Evolutionary conservation across 1,139 yeast genomes (phyloP), one percentile per base, ranked within the genome.

Genomic region (Diutina sp.): DNA sequence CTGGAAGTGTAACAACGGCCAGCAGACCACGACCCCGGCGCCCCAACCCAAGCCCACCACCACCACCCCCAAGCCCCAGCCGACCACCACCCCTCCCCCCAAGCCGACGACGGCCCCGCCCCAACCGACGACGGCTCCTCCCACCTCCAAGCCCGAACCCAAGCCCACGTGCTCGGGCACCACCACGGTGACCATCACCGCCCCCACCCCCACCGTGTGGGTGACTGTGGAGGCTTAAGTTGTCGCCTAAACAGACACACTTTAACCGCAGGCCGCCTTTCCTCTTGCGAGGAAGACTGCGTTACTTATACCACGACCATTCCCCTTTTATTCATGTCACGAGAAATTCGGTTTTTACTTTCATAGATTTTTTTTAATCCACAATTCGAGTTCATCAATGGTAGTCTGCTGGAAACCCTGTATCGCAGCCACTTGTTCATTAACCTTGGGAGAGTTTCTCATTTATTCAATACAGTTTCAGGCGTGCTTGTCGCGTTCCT

Each of bases 141-240:
- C 25, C 25, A 21, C 25, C 25, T 21, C 25, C 14, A 35, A 35
- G n/a, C n/a, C n/a, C 5, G 30, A 12, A 11, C 48, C 28, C n/a
- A 7, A 28, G 38, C 44, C 53, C 14, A 50, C 53, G 7, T 50
- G 53, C 38, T 50, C 53, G 28, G 53, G 53, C 16, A 50, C 53
- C 6, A 6, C 14, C 11, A 50, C 44, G 29, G 44, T 32, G 4
- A 50, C 53, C 9, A 2, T 9, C 6, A 30, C 41, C 9, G 53
- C 53, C 28, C 53, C 53, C 14, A 50, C 53, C 12, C 53, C 53
- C 41, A 50, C 53, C 44, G 53, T 50, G 14, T 32, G 44, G 44
- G 53, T 50, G 21, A 50, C 53, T 14, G 53, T 32, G 4, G 30
- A 28, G 11, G 51, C 21, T 47, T 29, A 28, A 44, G n/a, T 44